Conservation (phyloP, 2,329 filamentous ascomycete species). For the Stemphylium beticola region DNA sequence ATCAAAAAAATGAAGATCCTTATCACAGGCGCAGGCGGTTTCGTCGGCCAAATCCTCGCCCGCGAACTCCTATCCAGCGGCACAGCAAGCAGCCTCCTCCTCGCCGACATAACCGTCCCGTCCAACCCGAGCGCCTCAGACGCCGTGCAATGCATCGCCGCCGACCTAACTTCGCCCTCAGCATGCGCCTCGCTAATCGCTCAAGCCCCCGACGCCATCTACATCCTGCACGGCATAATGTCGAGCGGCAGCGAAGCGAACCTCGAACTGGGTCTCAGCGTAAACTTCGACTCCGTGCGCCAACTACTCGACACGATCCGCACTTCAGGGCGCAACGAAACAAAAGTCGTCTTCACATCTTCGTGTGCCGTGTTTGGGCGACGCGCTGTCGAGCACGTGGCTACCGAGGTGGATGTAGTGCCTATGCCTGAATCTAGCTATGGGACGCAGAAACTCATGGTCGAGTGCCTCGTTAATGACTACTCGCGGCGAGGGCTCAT, state of each 20-base stretch:
- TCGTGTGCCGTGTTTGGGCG: conserved; percentile 69
- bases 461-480: conserved; percentile 68
- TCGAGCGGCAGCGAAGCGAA: conserved; percentile 67
- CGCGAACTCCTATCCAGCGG: conserved; percentile 59
- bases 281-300: conserved; percentile 67
- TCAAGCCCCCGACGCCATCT: conserved; percentile 48
- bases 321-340: conserved; percentile 54
- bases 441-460: conserved; percentile 68
- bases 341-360: conserved; percentile 66
- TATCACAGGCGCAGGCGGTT: conserved; percentile 69
- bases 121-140: conserved; percentile 54
- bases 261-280: conserved; percentile 63
- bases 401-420: conserved; percentile 52
- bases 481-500: conserved; percentile 65
- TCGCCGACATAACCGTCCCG: conserved; percentile 65
- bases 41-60: conserved; percentile 68
- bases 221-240: conserved; percentile 73
- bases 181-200: conserved; percentile 34
- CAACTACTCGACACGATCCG: conserved; percentile 61
- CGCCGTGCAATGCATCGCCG: conserved; percentile 58
- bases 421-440: conserved; percentile 69
- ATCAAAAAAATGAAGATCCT: conserved; percentile 53
- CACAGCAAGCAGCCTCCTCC: conserved; percentile 55
- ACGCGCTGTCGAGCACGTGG: conserved; percentile 56
- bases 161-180: conserved; percentile 57